Evolutionary conservation across 331 rosid species (phyloP).

Genomic region (Malus hybrid): DNA sequence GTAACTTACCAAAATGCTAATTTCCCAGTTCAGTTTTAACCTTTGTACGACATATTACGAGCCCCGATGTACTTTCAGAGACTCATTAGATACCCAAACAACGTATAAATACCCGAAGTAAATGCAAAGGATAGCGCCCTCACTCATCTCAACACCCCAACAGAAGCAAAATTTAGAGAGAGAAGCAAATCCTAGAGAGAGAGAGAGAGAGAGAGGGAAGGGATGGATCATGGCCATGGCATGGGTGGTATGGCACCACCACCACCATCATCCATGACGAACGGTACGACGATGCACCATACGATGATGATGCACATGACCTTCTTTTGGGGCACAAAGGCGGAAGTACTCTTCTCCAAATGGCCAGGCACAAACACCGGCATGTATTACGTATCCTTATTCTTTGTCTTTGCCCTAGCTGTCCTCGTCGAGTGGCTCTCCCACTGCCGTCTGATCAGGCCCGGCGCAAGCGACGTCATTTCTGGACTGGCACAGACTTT

Average conservation of each 20-base stretch:
- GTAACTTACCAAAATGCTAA: not conserved
- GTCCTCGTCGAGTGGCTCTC: slow-evolving; percentile 48
- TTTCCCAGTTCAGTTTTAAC: not conserved
- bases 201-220: not conserved
- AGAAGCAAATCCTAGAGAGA: not conserved
- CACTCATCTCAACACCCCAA: not conserved
- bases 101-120: not conserved
- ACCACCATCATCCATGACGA: not conserved
- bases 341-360: slow-evolving; percentile 42
- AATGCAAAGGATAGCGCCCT: not conserved
- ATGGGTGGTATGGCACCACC: slow-evolving; percentile 14
- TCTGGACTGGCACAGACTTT: slow-evolving; percentile 48
- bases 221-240: not conserved
- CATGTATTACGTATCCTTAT: slow-evolving; percentile 57
- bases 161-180: not conserved
- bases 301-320: slow-evolving; percentile 84
- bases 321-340: slow-evolving; percentile 70
- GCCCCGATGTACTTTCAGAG: not conserved
- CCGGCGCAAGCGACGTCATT: slow-evolving; percentile 21
- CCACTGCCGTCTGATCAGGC: slow-evolving; percentile 33
- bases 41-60: not conserved
- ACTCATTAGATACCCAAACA: not conserved
- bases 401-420: slow-evolving; percentile 44
- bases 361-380: slow-evolving; percentile 59
- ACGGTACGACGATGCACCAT: slow-evolving; percentile 15